phyloP scores from a whole-genome alignment of 345 rosid species.

The Capsella bursapastoris region DNA sequence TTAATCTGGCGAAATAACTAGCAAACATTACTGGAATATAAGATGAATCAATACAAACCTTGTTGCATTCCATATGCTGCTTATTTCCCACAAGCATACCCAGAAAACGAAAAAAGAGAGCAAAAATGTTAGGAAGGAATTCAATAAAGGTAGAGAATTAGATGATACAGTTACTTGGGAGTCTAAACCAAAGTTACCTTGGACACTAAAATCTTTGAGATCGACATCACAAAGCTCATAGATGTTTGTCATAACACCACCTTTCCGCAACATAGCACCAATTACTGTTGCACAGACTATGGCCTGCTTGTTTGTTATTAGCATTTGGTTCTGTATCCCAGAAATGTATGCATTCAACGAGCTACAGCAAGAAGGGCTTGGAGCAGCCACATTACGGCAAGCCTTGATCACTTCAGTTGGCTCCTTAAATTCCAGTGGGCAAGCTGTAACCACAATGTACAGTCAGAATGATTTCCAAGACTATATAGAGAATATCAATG shows the following conservation, averaged over 20 bases:
- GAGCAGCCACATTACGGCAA: conserved; percentile 87
- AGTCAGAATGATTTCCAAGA: conserved; percentile 16
- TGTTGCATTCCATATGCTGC: conserved; percentile 81
- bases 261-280: conserved; percentile 81
- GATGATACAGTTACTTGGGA: not conserved
- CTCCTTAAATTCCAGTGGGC: conserved; percentile 86
- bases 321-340: conserved; percentile 87
- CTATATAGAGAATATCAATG: conserved; percentile 4
- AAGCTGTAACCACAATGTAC: conserved; percentile 59
- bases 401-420: conserved; percentile 82
- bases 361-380: conserved; percentile 94
- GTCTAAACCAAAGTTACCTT: conserved; percentile 54
- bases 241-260: conserved; percentile 84
- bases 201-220: conserved; percentile 94
- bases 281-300: conserved; percentile 85
- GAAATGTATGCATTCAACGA: conserved; percentile 79
- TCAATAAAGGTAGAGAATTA: conserved; percentile 11
- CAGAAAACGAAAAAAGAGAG: conserved; percentile 39
- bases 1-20: conserved; percentile 13
- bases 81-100: conserved; percentile 31
- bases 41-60: conserved; percentile 52
- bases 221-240: conserved; percentile 96
- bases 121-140: conserved; percentile 41
- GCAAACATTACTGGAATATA: conserved; percentile 18
- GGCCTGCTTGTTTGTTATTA: conserved; percentile 95